Percentiles rank a stretch among this genome's conserved stretches.
These are phyloP conservation scores for Panicum virgatum DNA, from an alignment of 202 grass and related monocot genomes.

Conservation along the genomic window DNA sequence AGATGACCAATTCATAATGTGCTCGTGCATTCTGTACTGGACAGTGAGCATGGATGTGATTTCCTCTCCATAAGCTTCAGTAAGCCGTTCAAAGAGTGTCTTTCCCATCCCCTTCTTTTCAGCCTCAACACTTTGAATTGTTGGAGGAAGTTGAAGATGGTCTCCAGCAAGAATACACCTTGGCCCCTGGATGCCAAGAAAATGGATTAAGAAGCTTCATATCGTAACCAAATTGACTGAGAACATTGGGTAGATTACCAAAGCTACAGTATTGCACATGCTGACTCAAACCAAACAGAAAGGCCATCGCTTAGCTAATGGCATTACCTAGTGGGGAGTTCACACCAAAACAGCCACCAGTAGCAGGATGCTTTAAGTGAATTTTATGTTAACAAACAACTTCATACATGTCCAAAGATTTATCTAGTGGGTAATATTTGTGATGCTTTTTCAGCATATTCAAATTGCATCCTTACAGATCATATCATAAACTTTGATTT, in stretches of 20 bases:
- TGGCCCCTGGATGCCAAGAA: slow-evolving; percentile 57
- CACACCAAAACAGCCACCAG: neutral
- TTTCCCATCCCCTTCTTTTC: slow-evolving; percentile 92
- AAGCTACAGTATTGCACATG: slow-evolving; percentile 5
- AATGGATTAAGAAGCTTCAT: slow-evolving; percentile 18
- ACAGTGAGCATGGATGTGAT: slow-evolving; percentile 89
- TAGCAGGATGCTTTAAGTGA: neutral
- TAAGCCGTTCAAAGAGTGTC: slow-evolving; percentile 93
- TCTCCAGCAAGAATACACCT: slow-evolving; percentile 94
- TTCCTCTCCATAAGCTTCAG: slow-evolving; percentile 68
- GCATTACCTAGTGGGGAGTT: neutral
- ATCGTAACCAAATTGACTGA: neutral
- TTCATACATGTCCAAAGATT: neutral
- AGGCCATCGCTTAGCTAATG: slow-evolving; percentile 16
- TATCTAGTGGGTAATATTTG: neutral
- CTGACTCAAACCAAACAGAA: slow-evolving; percentile 22
- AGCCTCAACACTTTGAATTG: slow-evolving; percentile 91
- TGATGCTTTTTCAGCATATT: slow-evolving; percentile 24
- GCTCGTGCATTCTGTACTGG: slow-evolving; percentile 95
- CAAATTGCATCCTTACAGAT: neutral
- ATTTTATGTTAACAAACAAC: slow-evolving; percentile 8
- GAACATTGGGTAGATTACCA: neutral
- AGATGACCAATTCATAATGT: slow-evolving; percentile 96
- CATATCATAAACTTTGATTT: neutral
- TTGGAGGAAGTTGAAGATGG: slow-evolving; percentile 96